These are phyloP conservation scores for Trichoderma arundinaceum DNA, from an alignment of 2,329 filamentous ascomycete genomes.

Conservation along the genomic window DNA sequence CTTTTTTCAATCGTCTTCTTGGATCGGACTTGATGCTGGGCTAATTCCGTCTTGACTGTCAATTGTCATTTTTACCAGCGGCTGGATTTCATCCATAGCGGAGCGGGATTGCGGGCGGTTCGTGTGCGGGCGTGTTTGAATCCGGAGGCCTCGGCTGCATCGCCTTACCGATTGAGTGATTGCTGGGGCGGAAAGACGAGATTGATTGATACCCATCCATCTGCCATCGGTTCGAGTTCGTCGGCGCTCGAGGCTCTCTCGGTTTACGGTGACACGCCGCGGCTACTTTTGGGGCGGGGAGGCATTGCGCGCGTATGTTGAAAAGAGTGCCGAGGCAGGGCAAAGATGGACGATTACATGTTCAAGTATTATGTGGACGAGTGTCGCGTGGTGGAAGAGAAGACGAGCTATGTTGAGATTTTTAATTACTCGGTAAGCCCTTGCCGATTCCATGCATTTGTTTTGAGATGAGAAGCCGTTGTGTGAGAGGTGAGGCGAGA, in stretches of 20 bases:
- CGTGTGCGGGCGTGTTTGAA: not conserved
- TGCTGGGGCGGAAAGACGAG: no score
- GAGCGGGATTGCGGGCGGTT: not conserved
- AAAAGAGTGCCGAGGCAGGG: not conserved
- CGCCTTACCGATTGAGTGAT: not conserved
- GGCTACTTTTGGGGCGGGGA: not conserved
- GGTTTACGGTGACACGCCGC: not conserved
- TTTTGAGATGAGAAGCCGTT: not conserved
- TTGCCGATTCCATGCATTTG: not conserved
- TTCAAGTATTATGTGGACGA: constrained; percentile 56
- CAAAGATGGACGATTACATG: constrained; percentile 64
- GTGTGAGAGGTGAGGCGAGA: not conserved
- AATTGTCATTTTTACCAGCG: constrained; percentile 5
- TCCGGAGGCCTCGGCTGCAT: constrained; percentile 5
- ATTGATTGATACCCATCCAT: no score
- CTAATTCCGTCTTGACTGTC: not conserved
- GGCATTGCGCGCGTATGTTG: not conserved
- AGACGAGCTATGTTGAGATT: constrained; percentile 62
- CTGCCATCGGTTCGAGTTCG: not conserved
- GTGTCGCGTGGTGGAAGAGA: constrained; percentile 57
- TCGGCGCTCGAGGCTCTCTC: not conserved
- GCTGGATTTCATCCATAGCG: not conserved
- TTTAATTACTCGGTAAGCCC: constrained; percentile 62
- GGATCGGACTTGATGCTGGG: not conserved
- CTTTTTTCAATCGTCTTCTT: not conserved